A percentile compares a stretch with the other conserved stretches of the same genome.
These are phyloP conservation scores for Phytophthora niederhauseri DNA, from an alignment of 352 stramenopile species.

Conservation along the genomic window DNA sequence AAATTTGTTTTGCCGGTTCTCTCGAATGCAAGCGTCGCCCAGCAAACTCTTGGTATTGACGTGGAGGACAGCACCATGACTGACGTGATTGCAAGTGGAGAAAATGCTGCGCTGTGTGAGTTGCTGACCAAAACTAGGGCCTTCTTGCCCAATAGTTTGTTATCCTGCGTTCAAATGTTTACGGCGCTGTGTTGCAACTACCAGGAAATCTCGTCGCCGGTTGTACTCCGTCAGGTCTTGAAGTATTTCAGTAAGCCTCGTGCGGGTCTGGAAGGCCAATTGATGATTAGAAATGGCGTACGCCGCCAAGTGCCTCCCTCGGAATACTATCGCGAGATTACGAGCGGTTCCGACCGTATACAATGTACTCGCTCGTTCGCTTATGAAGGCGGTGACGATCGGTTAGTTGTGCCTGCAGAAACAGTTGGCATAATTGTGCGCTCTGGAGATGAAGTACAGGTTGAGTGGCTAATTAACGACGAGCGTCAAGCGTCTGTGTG, in stretches of 20 bases:
- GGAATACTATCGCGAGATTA: slow-evolving; percentile 46
- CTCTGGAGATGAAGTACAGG: slow-evolving; percentile 30
- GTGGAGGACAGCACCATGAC: slow-evolving; percentile 21
- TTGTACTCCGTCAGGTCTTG: slow-evolving; percentile 51
- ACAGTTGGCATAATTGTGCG: slow-evolving; percentile 37
- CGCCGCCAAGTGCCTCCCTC: slow-evolving; percentile 46
- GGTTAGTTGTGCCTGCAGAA: slow-evolving; percentile 48
- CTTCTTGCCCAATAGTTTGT: slow-evolving; percentile 46
- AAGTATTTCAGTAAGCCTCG: slow-evolving; percentile 56
- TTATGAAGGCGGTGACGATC: slow-evolving; percentile 38
- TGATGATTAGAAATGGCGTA: slow-evolving; percentile 4
- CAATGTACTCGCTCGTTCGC: slow-evolving; percentile 59
- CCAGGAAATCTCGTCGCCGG: slow-evolving; percentile 28
- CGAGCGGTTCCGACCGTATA: slow-evolving; percentile 25
- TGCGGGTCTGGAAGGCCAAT: slow-evolving; percentile 20
- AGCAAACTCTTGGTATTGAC: slow-evolving; percentile 40
- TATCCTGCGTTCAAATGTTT: slow-evolving; percentile 54
- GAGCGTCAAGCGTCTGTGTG: slow-evolving; percentile 37
- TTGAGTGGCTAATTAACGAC: slow-evolving; percentile 51
- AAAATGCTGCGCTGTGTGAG: slow-evolving; percentile 22
- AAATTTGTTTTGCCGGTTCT: slow-evolving; percentile 64
- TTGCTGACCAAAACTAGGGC: slow-evolving; percentile 42
- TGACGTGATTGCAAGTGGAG: slow-evolving; percentile 8
- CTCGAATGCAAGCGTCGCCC: slow-evolving; percentile 43
- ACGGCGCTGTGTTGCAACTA: slow-evolving; percentile 54